Percentiles rank a stretch among this genome's conserved stretches.
These are phyloP conservation scores for Epichloe gansuensis DNA, from an alignment of 2,329 filamentous ascomycete species.

Conservation along the genomic window DNA sequence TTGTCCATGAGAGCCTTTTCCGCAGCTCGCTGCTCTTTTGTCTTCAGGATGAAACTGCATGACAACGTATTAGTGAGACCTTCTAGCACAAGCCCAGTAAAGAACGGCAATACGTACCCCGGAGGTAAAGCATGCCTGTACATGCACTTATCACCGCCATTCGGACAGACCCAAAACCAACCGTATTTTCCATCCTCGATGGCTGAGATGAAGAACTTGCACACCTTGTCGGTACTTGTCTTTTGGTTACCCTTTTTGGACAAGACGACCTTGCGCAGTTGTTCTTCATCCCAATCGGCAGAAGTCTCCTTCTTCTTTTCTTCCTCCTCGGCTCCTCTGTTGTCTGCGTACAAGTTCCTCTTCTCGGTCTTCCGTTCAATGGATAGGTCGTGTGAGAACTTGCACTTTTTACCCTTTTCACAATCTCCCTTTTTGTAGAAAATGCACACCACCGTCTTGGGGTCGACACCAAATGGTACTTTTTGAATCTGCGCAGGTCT, in stretches of 20 bases:
- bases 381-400: constrained; percentile 85
- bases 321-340: constrained; percentile 53
- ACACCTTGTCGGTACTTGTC: constrained; percentile 94
- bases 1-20: constrained; percentile 96
- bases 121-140: constrained; percentile 92
- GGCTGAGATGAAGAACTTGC: constrained; percentile 95
- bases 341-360: constrained; percentile 81
- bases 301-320: constrained; percentile 87
- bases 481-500: constrained; percentile 95
- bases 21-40: constrained; percentile 86
- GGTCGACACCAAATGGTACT: constrained; percentile 93
- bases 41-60: constrained; percentile 82
- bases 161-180: constrained; percentile 98
- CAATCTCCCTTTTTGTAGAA: constrained; percentile 97
- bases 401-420: constrained; percentile 96
- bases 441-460: constrained; percentile 91
- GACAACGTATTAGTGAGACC: constrained; percentile 12
- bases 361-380: constrained; percentile 89
- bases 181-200: constrained; percentile 98
- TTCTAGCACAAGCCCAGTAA: not conserved
- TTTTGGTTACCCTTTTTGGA: constrained; percentile 96
- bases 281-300: constrained; percentile 95
- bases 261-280: constrained; percentile 76
- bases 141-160: constrained; percentile 95
- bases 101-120: constrained; percentile 50